Conservation (phyloP, 345 rosid species). For the Populus nigra region DNA sequence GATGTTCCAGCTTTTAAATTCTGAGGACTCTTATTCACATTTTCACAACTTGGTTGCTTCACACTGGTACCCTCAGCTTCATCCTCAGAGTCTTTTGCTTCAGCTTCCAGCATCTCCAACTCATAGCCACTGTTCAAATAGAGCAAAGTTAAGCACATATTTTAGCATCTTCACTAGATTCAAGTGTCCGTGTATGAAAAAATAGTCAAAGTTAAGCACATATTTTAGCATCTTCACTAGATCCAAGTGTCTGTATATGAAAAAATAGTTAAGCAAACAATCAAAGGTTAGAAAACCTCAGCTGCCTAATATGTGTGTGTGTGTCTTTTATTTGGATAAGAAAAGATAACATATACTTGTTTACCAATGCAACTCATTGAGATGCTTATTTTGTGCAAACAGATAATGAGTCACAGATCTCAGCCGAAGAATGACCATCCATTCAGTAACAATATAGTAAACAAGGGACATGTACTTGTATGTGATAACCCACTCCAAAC, state of each 20-base stretch:
- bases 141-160: not conserved
- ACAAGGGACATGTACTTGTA: not conserved
- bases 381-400: not conserved
- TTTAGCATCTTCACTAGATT: not conserved
- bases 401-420: not conserved
- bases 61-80: constrained; percentile 43
- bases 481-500: not conserved
- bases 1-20: constrained; percentile 34
- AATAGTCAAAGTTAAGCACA: not conserved
- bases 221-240: not conserved
- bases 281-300: not conserved
- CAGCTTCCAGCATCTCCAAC: constrained; percentile 77
- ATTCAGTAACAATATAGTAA: not conserved
- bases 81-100: constrained; percentile 91
- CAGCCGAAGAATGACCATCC: not conserved
- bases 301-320: not conserved
- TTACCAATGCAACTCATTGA: not conserved
- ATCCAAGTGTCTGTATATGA: not conserved
- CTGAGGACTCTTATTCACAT: constrained; percentile 45
- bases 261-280: not conserved
- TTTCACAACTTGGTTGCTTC: constrained; percentile 32
- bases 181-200: not conserved
- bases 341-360: not conserved
- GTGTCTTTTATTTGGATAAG: too few species aligned
- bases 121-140: constrained; percentile 52